phyloP scores from a whole-genome alignment of 2,329 filamentous ascomycete species.

The Colletotrichum magnum region DNA sequence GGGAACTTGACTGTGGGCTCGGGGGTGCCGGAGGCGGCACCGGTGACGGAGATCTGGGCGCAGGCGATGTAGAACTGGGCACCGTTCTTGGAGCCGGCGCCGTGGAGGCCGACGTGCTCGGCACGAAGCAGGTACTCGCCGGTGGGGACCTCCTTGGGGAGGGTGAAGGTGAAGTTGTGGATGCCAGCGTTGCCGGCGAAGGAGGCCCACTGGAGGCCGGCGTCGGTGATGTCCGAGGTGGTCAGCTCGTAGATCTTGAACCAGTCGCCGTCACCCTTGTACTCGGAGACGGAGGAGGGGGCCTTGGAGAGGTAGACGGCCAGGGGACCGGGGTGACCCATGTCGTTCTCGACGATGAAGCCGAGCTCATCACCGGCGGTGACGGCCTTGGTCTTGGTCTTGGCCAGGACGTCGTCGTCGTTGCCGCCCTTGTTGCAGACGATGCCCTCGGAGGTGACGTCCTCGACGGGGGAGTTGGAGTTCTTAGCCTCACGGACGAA shows the following conservation, averaged over 20 bases:
- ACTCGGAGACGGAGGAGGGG: conserved; percentile 46
- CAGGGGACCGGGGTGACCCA: conserved; percentile 56
- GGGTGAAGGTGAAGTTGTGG: conserved; percentile 55
- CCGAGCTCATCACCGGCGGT: conserved; percentile 57
- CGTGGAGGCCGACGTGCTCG: conserved; percentile 54
- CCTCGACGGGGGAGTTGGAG: conserved; percentile 55
- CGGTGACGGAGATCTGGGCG: conserved; percentile 52
- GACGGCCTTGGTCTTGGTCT: conserved; percentile 53
- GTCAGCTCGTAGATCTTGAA: conserved; percentile 54
- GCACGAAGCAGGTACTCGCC: conserved; percentile 54
- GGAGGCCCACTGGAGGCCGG: conserved; percentile 51
- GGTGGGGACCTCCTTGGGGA: conserved; percentile 55
- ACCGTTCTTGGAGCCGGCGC: conserved; percentile 48
- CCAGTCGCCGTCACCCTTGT: conserved; percentile 53
- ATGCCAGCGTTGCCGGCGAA: conserved; percentile 48
- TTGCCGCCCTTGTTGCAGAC: conserved; percentile 56
- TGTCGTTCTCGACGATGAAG: conserved; percentile 53
- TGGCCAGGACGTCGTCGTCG: conserved; percentile 52
- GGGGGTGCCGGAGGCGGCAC: conserved; percentile 50
- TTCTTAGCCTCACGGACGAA: conserved; percentile 42
- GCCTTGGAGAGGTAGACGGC: conserved; percentile 55
- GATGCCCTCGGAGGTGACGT: conserved; percentile 54
- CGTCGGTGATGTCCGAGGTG: conserved; percentile 46
- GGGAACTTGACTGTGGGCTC: conserved; percentile 49
- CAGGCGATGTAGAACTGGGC: conserved; percentile 56